Percentiles rank a stretch among this genome's conserved stretches.
Conservation (phyloP, 164 flowering plant genomes). For the Protea cynaroides region DNA sequence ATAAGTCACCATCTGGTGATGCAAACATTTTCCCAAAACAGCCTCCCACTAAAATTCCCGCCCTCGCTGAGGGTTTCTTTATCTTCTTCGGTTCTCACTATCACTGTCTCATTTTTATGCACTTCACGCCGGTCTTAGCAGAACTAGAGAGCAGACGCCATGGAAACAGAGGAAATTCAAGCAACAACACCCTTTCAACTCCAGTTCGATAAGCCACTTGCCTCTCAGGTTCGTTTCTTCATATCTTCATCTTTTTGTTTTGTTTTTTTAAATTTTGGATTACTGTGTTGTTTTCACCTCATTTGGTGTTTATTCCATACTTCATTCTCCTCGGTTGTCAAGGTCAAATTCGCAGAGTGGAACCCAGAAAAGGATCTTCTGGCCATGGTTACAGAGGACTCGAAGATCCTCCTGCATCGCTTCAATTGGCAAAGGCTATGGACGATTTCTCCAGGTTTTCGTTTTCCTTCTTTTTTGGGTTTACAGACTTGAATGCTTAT, state of each 20-base stretch:
- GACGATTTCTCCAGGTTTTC: conserved; percentile 75
- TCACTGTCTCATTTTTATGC: background rate
- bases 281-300: too few species aligned
- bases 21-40: too few species aligned
- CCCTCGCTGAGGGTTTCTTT: conserved; percentile 3
- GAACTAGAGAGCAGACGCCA: conserved; percentile 8
- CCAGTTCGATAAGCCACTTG: conserved; percentile 87
- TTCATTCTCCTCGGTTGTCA: conserved; percentile 9
- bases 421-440: conserved; percentile 97
- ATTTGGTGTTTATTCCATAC: background rate
- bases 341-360: conserved; percentile 88
- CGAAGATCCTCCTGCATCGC: conserved; percentile 80
- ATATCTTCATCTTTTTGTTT: background rate
- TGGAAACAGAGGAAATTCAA: conserved; percentile 62
- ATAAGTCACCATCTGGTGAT: too few species aligned
- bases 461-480: background rate
- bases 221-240: conserved; percentile 60
- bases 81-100: background rate
- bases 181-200: conserved; percentile 81
- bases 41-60: background rate
- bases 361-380: conserved; percentile 96
- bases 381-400: conserved; percentile 94
- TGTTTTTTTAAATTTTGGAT: too few species aligned
- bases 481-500: too few species aligned
- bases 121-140: background rate